phyloP scores from a whole-genome alignment of 768 basidiomycete genomes.

The Russula sp. region DNA sequence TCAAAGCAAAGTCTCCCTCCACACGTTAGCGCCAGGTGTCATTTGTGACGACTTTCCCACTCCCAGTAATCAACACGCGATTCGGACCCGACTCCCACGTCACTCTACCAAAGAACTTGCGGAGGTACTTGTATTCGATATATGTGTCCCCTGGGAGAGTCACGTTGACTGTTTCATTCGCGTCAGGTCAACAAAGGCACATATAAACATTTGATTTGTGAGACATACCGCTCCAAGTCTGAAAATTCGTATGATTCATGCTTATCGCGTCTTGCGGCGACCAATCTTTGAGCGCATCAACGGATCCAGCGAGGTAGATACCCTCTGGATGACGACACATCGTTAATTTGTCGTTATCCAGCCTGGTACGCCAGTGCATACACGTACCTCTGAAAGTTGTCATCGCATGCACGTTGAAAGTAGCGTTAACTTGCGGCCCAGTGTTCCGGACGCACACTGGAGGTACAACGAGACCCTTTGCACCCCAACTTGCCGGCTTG shows the following conservation, averaged over 20 bases:
- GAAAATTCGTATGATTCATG: conserved; percentile 56
- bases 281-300: conserved; percentile 58
- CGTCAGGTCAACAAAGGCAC: conserved; percentile 10
- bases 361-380: background rate
- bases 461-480: conserved; percentile 52
- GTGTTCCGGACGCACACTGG: conserved; percentile 37
- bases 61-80: conserved; percentile 47
- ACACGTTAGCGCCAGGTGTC: conserved; percentile 38
- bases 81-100: conserved; percentile 75
- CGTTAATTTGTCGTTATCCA: too few relatives aligned
- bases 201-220: conserved; percentile 17
- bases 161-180: conserved; percentile 51
- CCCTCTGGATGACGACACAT: conserved; percentile 46
- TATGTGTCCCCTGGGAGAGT: conserved; percentile 53
- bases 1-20: background rate
- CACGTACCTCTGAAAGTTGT: conserved; percentile 59
- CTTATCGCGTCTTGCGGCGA: conserved; percentile 54
- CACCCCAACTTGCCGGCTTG: conserved; percentile 61
- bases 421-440: conserved; percentile 45
- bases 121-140: conserved; percentile 72
- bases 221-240: conserved; percentile 64
- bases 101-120: conserved; percentile 51
- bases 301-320: conserved; percentile 63
- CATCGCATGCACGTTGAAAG: conserved; percentile 61
- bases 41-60: conserved; percentile 33